These are phyloP conservation scores for Plasmopara muralis DNA, from an alignment of 352 stramenopile genomes.

Conservation along the genomic window DNA sequence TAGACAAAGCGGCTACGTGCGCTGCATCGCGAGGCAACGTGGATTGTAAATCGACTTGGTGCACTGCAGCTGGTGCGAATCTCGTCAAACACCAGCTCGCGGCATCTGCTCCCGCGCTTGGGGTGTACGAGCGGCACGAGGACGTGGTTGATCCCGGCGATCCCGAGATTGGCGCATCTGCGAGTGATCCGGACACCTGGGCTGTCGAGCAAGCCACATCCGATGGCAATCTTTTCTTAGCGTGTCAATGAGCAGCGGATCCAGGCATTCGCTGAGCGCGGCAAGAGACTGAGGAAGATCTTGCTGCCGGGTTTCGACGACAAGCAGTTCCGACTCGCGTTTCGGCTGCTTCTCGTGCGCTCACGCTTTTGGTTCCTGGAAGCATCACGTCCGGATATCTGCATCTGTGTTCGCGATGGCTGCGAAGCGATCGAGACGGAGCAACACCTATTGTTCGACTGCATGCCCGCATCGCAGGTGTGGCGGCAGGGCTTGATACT, in stretches of 20 bases:
- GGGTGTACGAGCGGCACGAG: constrained; percentile 1
- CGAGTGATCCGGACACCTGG: neutral
- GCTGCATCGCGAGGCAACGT: neutral
- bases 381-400: neutral
- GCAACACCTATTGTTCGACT: constrained; percentile 8
- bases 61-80: neutral
- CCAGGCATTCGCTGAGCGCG: constrained; percentile 1
- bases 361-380: too few species aligned
- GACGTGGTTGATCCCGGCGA: neutral
- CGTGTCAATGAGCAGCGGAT: constrained; percentile 1
- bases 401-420: neutral
- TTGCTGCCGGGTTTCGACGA: constrained; percentile 8
- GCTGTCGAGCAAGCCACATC: constrained; percentile 3
- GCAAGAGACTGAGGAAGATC: constrained; percentile 4
- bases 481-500: too few species aligned
- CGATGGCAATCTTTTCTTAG: constrained; percentile 5
- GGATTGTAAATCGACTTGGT: neutral
- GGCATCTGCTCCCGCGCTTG: neutral
- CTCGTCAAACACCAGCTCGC: neutral
- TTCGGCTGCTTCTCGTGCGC: constrained; percentile 3
- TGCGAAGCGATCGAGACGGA: neutral
- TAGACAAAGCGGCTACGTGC: constrained; percentile 1
- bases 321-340: constrained; percentile 2
- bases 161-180: neutral
- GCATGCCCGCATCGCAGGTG: too few species aligned